Evolutionary conservation across 495 filamentous ascomycete genomes (phyloP).

Genomic region (Aspergillus kassunensis): DNA sequence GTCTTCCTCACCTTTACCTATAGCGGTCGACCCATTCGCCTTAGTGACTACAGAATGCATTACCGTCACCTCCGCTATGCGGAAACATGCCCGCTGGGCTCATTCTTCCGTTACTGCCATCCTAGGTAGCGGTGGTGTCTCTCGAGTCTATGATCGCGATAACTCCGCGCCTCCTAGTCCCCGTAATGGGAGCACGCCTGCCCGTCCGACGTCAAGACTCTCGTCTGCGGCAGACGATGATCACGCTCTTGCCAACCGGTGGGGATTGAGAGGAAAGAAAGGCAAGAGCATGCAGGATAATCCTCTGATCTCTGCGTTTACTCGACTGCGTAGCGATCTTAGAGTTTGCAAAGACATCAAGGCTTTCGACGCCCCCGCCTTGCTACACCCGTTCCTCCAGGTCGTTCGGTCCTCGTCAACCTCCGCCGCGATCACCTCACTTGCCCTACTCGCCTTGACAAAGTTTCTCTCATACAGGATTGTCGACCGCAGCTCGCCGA

Average conservation of each 20-base stretch:
- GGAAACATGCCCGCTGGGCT: constrained; percentile 94
- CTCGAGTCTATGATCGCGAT: constrained; percentile 43
- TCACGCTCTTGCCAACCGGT: constrained; percentile 58
- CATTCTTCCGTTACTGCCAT: constrained; percentile 97
- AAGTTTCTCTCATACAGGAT: constrained; percentile 97
- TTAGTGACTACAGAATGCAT: constrained; percentile 99
- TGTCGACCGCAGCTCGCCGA: constrained; percentile 74
- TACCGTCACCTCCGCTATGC: constrained; percentile 94
- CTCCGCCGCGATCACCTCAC: constrained; percentile 90
- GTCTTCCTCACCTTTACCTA: constrained; percentile 45
- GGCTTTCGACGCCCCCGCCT: constrained; percentile 80
- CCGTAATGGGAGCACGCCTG: constrained; percentile 25
- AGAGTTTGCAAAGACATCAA: constrained; percentile 91
- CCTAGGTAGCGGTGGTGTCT: constrained; percentile 69
- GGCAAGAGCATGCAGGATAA: constrained; percentile 99
- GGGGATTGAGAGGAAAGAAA: constrained; percentile 94
- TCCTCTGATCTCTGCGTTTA: constrained; percentile 92
- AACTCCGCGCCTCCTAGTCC: constrained; percentile 36
- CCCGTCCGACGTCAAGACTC: constrained; percentile 14
- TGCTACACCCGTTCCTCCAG: constrained; percentile 94
- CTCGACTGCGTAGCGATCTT: constrained; percentile 81
- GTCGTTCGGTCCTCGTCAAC: constrained; percentile 96
- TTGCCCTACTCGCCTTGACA: constrained; percentile 90
- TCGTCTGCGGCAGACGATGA: constrained; percentile 38
- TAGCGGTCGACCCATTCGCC: constrained; percentile 91